These are phyloP conservation scores for Aegilops umbellulata DNA, from an alignment of 176 grass and related monocot species.

Conservation along the genomic window DNA sequence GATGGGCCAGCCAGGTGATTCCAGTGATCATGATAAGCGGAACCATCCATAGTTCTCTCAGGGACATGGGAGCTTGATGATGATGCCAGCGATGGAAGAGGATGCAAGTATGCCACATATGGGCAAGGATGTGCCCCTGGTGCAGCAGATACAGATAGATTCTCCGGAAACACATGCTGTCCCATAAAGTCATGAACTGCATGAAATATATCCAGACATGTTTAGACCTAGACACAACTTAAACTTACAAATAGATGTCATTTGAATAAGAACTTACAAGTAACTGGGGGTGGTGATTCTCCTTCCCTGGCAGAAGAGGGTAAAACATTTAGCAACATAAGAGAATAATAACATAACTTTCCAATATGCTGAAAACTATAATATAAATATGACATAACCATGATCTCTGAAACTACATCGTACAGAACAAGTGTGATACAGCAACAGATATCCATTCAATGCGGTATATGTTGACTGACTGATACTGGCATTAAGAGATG, in stretches of 20 bases:
- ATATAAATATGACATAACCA: neutral
- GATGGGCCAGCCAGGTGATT: slow-evolving; percentile 49
- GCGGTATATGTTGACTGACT: neutral
- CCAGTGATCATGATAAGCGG: slow-evolving; percentile 62
- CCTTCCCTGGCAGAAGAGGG: slow-evolving; percentile 50
- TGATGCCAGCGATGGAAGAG: slow-evolving; percentile 48
- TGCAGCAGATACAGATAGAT: slow-evolving; percentile 48
- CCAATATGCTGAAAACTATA: neutral
- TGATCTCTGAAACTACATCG: slow-evolving; percentile 11
- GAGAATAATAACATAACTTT: neutral
- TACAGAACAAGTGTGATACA: neutral
- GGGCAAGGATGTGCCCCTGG: slow-evolving; percentile 59
- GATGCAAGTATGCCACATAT: slow-evolving; percentile 58
- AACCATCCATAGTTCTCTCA: slow-evolving; percentile 54
- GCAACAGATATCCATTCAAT: neutral
- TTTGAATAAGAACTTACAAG: slow-evolving; percentile 59
- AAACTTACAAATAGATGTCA: neutral
- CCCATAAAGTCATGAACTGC: slow-evolving; percentile 76
- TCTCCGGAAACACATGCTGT: slow-evolving; percentile 52
- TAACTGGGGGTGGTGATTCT: slow-evolving; percentile 66
- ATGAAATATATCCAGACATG: slow-evolving; percentile 21
- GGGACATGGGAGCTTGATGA: slow-evolving; percentile 54
- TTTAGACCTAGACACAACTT: slow-evolving; percentile 7
- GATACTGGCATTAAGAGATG: slow-evolving; percentile 15
- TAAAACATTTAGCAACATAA: slow-evolving; percentile 21